Base-by-base conservation (phyloP, 345 rosid species). In the Citropsis articulata region DNA sequence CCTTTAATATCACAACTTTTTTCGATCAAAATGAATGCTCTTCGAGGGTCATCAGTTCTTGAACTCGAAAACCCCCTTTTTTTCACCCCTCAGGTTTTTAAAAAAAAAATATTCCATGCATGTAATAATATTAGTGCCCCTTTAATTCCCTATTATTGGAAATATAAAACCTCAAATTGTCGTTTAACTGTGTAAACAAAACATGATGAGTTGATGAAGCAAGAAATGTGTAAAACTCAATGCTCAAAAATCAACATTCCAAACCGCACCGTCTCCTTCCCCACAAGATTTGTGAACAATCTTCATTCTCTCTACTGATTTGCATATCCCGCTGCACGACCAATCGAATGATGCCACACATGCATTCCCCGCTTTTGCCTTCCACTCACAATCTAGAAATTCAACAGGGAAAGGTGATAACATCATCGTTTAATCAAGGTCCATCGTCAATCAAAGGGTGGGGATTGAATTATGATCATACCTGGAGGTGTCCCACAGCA, bases 401-500 rank as follows among this genome's bases (percentile, higher is more conserved):
- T 3, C 22, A 53, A 36, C 38, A 2, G 50, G 9, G 7, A 2
- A 50, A 9, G 9, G 30, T 7, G 57, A 56, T 16, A n/a, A 16
- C 25, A 45, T 35, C 10, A 12, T 6, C 14, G 18, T 40, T 38
- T n/a, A 19, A 40, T 12, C 8, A 45, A 65, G 69, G 24, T 28
- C 69, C 24, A 31, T 33, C 42, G 35, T 3, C 36, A 24, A 12
- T 68, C 9, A 7, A 68, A 68, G 31, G 21, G 4, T 40, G 21
- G 24, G 31, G 19, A 68, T n/a, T 38, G 8, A 24, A 13, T 69
- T 42, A 12, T 24, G 30, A 68, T 38, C 35, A 38, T 73, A 86
- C 95, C 95, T 71, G 93, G 93, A 79, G 93, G 98, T 16, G 98
- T 95, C 9, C 97, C 98, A 48, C 98, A 95, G 57, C 98, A 95